phyloP scores from a whole-genome alignment of 2,329 filamentous ascomycete species.

The Penicillium sclerotiorum region DNA sequence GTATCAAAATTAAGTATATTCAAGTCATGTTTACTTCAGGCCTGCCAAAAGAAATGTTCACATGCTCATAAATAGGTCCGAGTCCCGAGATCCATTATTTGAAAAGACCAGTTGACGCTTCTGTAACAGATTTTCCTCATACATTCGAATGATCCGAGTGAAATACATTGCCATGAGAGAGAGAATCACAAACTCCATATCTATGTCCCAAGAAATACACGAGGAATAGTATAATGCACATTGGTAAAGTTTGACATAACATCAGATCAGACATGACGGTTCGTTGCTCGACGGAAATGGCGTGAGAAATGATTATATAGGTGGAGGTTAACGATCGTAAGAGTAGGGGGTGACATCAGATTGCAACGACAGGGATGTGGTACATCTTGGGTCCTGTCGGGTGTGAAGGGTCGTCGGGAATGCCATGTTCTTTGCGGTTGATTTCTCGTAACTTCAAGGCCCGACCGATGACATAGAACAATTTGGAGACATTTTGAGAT shows the following conservation, averaged over 20 bases:
- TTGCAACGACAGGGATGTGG: slow-evolving; percentile 19
- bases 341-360: slow-evolving; percentile 4
- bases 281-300: neutral
- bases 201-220: neutral
- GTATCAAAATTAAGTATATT: too few relatives aligned
- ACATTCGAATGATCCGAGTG: neutral
- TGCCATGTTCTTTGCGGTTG: slow-evolving; percentile 11
- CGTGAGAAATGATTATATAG: neutral
- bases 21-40: too few relatives aligned
- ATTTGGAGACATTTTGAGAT: slow-evolving; percentile 8
- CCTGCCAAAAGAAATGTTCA: too few relatives aligned
- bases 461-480: slow-evolving; percentile 13
- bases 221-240: neutral
- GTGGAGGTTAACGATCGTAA: slow-evolving; percentile 4
- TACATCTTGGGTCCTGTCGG: slow-evolving; percentile 17
- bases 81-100: too few relatives aligned
- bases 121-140: neutral
- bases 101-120: too few relatives aligned
- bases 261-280: neutral
- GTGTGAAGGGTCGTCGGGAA: neutral
- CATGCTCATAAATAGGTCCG: too few relatives aligned
- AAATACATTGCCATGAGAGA: neutral
- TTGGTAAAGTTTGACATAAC: slow-evolving; percentile 1
- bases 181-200: neutral
- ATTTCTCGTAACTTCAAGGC: slow-evolving; percentile 20